Evolutionary conservation across 2,329 filamentous ascomycete species (phyloP).

Genomic region (Fusarium stilboides): DNA sequence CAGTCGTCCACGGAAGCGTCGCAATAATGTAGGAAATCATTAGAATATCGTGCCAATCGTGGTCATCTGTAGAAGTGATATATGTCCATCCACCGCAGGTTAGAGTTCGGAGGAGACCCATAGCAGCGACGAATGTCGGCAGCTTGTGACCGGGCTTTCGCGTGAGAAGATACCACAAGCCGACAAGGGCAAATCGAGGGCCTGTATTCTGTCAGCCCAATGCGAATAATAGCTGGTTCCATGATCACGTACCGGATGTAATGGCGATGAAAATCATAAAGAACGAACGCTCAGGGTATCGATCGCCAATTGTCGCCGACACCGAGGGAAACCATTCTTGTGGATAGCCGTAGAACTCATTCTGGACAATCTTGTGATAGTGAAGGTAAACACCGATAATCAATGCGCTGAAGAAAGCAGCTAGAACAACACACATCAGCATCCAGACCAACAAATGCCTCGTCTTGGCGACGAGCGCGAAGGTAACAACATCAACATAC

Average conservation of each 20-base stretch:
- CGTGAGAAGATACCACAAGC: conserved; percentile 92
- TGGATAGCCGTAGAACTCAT: conserved; percentile 95
- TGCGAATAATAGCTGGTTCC: not conserved
- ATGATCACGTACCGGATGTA: conserved; percentile 78
- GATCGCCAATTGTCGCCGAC: conserved; percentile 95
- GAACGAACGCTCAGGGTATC: conserved; percentile 95
- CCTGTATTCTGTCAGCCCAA: conserved; percentile 64
- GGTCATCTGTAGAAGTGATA: conserved; percentile 97
- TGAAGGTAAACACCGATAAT: conserved; percentile 86
- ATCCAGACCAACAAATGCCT: conserved; percentile 17
- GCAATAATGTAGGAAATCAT: conserved; percentile 99
- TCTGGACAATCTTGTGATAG: conserved; percentile 97
- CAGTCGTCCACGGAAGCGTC: conserved; percentile 94
- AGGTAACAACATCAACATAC: conserved; percentile 62
- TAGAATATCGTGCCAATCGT: conserved; percentile 98
- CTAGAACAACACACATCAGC: conserved; percentile 59
- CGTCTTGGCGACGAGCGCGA: conserved; percentile 3
- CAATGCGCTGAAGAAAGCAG: conserved; percentile 89
- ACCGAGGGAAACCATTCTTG: conserved; percentile 98
- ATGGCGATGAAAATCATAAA: conserved; percentile 98
- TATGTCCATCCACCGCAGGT: conserved; percentile 99
- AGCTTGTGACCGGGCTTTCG: conserved; percentile 80
- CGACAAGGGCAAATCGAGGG: conserved; percentile 91
- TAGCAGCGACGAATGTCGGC: conserved; percentile 84
- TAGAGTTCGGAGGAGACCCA: conserved; percentile 88